A percentile compares a stretch with the other conserved stretches of the same genome.
phyloP scores from a whole-genome alignment of 495 filamentous ascomycete species.

The Wilcoxina mikolae region DNA sequence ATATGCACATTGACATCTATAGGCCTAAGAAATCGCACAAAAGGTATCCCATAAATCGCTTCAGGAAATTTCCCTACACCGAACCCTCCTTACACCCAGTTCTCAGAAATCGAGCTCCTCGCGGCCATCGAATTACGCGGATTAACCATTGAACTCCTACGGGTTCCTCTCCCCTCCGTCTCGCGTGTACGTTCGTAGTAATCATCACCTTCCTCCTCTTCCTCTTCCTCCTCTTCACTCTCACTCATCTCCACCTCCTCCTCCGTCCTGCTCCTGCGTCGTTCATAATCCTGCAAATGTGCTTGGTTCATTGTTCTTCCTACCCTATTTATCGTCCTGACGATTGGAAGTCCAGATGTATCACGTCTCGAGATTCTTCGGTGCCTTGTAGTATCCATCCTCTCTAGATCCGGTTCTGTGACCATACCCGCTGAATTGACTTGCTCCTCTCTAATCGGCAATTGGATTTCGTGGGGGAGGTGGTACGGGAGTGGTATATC shows the following conservation, averaged over 20 bases:
- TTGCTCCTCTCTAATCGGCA: background rate
- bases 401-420: conserved; percentile 17
- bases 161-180: background rate
- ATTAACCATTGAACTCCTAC: no score
- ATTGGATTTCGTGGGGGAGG: conserved; percentile 10
- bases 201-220: conserved; percentile 17
- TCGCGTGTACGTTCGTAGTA: conserved; percentile 19
- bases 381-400: conserved; percentile 13
- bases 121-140: background rate
- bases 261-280: conserved; percentile 18
- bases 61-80: background rate
- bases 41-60: background rate
- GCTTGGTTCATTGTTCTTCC: conserved; percentile 27
- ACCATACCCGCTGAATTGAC: conserved; percentile 12
- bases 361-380: conserved; percentile 11
- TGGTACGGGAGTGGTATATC: conserved; percentile 23
- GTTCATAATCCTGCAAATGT: conserved; percentile 25
- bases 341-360: conserved; percentile 11
- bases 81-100: background rate
- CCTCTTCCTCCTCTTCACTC: conserved; percentile 10
- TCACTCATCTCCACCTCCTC: conserved; percentile 17
- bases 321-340: conserved; percentile 19
- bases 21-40: background rate
- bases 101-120: background rate
- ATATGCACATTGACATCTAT: background rate